Percentiles rank a stretch among this genome's conserved stretches.
Conservation (phyloP, 2,329 filamentous ascomycete genomes). For the Zymoseptoria ardabiliae region DNA sequence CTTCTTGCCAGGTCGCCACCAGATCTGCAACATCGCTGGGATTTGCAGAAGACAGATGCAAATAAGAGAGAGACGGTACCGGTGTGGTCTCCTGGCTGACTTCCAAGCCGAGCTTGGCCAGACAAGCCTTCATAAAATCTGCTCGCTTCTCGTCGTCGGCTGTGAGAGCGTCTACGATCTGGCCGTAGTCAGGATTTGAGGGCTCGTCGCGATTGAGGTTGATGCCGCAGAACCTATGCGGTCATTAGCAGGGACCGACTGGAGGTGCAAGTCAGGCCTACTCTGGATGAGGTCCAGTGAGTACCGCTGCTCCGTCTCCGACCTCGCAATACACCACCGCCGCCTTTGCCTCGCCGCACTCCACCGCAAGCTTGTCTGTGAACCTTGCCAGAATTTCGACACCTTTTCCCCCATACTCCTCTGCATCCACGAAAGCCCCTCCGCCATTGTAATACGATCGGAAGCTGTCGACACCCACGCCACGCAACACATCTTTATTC, state of each 20-base stretch:
- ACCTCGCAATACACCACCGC: constrained; percentile 79
- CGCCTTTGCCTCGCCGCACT: constrained; percentile 64
- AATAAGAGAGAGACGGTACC: constrained; percentile 69
- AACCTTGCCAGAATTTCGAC: constrained; percentile 81
- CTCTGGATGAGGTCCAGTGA: constrained; percentile 92
- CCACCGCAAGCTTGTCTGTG: constrained; percentile 64
- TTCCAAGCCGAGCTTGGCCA: constrained; percentile 74
- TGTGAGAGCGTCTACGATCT: constrained; percentile 60
- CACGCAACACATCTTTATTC: constrained; percentile 50
- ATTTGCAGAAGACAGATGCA: constrained; percentile 71
- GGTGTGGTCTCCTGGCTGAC: constrained; percentile 61
- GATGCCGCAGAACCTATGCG: constrained; percentile 64
- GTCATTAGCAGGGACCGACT: constrained; percentile 7
- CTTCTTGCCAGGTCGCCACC: constrained; percentile 58
- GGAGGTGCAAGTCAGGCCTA: constrained; percentile 38
- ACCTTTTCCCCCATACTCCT: constrained; percentile 52
- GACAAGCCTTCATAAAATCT: constrained; percentile 69
- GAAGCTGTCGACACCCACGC: constrained; percentile 52
- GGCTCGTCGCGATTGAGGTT: constrained; percentile 63
- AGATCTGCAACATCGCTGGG: constrained; percentile 60
- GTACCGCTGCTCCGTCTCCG: constrained; percentile 67
- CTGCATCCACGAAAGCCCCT: constrained; percentile 80
- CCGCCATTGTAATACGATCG: constrained; percentile 89
- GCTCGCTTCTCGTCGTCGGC: constrained; percentile 63
- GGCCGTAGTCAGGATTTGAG: constrained; percentile 59